These are phyloP conservation scores for Penicillium sp. DNA, from an alignment of 2,329 filamentous ascomycete species.

Conservation along the genomic window DNA sequence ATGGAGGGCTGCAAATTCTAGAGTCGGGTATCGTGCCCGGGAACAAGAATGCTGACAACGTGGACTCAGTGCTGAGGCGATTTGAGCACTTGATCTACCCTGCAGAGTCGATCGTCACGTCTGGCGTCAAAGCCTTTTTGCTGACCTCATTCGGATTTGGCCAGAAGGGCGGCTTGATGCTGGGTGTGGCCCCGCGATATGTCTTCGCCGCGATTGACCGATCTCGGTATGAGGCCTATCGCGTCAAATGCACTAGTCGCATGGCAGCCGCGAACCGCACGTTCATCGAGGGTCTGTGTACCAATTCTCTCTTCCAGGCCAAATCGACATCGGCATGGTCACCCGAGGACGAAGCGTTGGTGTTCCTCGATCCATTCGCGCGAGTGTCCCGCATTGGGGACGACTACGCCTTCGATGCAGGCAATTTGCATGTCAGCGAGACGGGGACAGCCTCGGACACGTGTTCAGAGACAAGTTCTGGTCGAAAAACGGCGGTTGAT, in stretches of 20 bases:
- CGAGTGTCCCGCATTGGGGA: background rate
- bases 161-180: conserved; percentile 45
- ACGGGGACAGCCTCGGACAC: too few relatives aligned
- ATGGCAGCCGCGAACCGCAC: background rate
- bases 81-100: conserved; percentile 34
- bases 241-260: background rate
- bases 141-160: conserved; percentile 50
- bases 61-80: conserved; percentile 55
- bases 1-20: conserved; percentile 90
- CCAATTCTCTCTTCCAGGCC: background rate
- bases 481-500: too few relatives aligned
- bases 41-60: conserved; percentile 95
- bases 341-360: background rate
- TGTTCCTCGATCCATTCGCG: background rate
- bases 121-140: conserved; percentile 38
- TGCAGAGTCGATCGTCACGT: conserved; percentile 20
- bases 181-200: conserved; percentile 40
- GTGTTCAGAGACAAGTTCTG: too few relatives aligned
- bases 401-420: too few relatives aligned
- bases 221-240: conserved; percentile 15
- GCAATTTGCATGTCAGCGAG: too few relatives aligned
- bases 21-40: conserved; percentile 89
- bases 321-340: background rate
- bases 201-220: conserved; percentile 34
- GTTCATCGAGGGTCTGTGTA: background rate